Evolutionary conservation across 306 rosid genomes (phyloP).

Genomic region (Prunus mongolica): DNA sequence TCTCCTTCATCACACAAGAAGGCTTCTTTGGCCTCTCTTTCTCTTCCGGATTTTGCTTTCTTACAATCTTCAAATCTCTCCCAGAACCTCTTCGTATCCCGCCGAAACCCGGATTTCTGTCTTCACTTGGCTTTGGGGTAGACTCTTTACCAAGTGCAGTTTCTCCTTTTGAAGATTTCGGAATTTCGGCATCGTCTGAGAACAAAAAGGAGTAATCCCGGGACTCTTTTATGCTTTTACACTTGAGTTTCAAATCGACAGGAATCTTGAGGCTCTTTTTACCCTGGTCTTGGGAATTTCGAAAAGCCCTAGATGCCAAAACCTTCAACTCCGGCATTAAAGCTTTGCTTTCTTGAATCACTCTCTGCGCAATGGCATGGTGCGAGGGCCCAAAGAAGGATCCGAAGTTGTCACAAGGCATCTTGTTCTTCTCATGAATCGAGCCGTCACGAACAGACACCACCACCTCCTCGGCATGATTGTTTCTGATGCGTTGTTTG

Average conservation of each 20-base stretch:
- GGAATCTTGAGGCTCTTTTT: background rate
- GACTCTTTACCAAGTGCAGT: background rate
- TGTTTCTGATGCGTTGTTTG: background rate
- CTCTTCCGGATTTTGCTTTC: background rate
- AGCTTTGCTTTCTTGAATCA: background rate
- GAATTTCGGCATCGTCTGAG: background rate
- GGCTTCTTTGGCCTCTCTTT: background rate
- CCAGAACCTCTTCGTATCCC: too few species aligned
- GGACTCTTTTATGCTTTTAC: background rate
- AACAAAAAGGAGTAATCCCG: background rate
- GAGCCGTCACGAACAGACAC: background rate
- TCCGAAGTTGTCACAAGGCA: background rate
- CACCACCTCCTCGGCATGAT: too few species aligned
- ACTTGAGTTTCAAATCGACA: background rate
- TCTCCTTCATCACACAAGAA: background rate
- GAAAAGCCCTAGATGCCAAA: too few species aligned
- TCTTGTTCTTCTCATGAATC: too few species aligned
- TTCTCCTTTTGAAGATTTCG: background rate
- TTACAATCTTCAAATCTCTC: too few species aligned
- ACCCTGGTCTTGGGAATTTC: too few species aligned
- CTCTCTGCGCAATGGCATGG: background rate
- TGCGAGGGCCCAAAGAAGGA: background rate
- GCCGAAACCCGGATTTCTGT: background rate
- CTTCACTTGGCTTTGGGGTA: background rate
- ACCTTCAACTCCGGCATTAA: background rate